Conservation (phyloP, 148 eudicot genomes). For the Rhododendron mucronatum region DNA sequence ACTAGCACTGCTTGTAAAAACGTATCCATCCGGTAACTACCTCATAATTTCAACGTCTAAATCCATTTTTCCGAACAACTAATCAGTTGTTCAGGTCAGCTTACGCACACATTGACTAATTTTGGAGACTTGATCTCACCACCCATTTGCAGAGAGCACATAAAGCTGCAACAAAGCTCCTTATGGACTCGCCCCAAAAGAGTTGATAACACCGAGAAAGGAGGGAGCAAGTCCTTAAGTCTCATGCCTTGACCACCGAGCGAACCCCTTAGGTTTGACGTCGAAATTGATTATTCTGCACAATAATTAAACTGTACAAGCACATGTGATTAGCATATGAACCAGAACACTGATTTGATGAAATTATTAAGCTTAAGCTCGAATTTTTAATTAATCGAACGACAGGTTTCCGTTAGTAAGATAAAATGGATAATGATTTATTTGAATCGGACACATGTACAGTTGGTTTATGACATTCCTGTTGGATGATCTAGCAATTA, state of each 20-base stretch:
- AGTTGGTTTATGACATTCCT: background rate
- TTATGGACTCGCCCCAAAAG: background rate
- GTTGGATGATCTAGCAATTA: background rate
- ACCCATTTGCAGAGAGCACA: background rate
- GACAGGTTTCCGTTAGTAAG: slow-evolving; percentile 3
- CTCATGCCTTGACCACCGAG: background rate
- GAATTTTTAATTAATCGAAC: background rate
- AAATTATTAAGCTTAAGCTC: background rate
- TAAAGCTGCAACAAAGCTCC: background rate
- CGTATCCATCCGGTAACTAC: too few relatives aligned
- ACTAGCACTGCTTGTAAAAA: too few relatives aligned
- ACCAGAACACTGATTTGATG: too few relatives aligned
- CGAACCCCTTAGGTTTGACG: background rate
- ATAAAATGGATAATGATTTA: background rate
- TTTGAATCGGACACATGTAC: background rate
- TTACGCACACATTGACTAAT: too few relatives aligned
- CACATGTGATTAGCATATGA: background rate
- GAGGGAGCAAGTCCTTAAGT: background rate
- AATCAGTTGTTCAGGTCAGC: too few relatives aligned
- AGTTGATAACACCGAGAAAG: background rate
- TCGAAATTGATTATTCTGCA: background rate
- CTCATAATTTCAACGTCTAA: too few relatives aligned
- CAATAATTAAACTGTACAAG: background rate
- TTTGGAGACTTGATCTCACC: background rate
- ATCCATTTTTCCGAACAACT: too few relatives aligned